Percentiles rank a stretch among this genome's conserved stretches.
phyloP scores from a whole-genome alignment of 352 stramenopile species.

The Globisporangium orthogonon region DNA sequence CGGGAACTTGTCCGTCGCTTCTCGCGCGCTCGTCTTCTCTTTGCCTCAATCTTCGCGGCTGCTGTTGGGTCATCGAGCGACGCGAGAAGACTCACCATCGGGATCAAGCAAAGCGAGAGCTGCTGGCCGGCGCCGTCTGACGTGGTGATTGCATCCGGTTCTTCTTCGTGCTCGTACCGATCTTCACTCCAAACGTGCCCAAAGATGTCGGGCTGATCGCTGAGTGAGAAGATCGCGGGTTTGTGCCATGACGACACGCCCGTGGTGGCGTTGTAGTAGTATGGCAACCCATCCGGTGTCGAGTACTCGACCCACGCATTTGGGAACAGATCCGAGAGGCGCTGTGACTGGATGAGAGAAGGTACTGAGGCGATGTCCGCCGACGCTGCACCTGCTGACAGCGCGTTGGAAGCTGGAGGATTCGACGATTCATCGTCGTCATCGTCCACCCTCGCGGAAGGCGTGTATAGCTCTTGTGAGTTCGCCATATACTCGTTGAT shows the following conservation, averaged over 20 bases:
- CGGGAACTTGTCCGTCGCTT: constrained; percentile 7
- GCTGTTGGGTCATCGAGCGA: constrained; percentile 63
- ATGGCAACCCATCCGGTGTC: constrained; percentile 50
- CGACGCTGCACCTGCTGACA: not conserved
- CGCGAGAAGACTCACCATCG: constrained; percentile 55
- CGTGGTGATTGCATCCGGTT: not conserved
- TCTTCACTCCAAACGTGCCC: constrained; percentile 4
- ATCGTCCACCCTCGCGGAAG: not conserved
- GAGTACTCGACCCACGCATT: constrained; percentile 36
- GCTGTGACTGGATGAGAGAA: constrained; percentile 1
- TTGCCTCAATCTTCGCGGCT: constrained; percentile 37
- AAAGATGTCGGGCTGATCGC: constrained; percentile 5
- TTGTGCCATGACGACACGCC: constrained; percentile 56
- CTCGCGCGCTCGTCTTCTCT: constrained; percentile 32
- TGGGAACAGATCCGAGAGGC: constrained; percentile 1
- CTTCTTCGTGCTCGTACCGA: not conserved
- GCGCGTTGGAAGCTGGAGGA: not conserved
- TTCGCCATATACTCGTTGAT: constrained; percentile 54
- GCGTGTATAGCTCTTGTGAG: constrained; percentile 18
- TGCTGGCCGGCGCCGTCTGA: constrained; percentile 16
- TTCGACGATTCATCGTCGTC: not conserved
- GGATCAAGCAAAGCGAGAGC: constrained; percentile 58
- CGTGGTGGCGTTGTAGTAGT: constrained; percentile 58
- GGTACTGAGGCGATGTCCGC: not conserved
- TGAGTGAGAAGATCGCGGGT: not conserved